Evolutionary conservation across 495 filamentous ascomycete species (phyloP), one percentile per base, ranked within the genome.

Genomic region (Hyphodiscus hymeniophilus): DNA sequence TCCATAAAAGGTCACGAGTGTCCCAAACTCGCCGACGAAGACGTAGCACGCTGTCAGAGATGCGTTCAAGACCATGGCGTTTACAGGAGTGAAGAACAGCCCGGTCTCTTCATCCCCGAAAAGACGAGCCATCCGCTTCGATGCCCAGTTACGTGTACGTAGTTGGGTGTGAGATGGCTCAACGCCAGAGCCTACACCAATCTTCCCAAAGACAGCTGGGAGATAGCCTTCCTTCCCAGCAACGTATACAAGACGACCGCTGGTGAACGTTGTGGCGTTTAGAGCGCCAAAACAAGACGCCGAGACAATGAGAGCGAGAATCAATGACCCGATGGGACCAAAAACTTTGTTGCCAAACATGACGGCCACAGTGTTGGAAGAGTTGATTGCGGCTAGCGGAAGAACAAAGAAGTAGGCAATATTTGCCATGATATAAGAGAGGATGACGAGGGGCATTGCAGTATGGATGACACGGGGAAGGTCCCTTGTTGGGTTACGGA

Each of bases 141-240:
- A 68, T 39, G 76, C 62, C 74, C 79, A 81, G 4, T 75, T 79
- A 26, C 73, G 72, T 26, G 70, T 77, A 30, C 76, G 76, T 11
- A 77, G 64, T 31, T 75, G 70, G 7, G 62, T 54, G 12, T 58
- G 58, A 11, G 42, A 45, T 24, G 60, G 60, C 55, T 65, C 57
- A 2, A 57, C 55, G 13, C 62, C 53, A 16, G 65, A 68, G n/a
- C 75, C 68, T 44, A 92, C 67, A 20, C 92, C 94, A 31, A 97
- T 81, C 42, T 77, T 84, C 24, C 87, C 87, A 52, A 96, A 89
- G 12, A 96, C 49, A 2, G 76, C 66, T 1, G 94, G 92, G 24
- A 98, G 77, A 58, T 94, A 96, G 41, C 92, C 91, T 68, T 97
- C 92, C 58, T 94, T 94, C 11, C 89, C 91, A 16, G 92, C 92